phyloP scores from a whole-genome alignment of 2,329 filamentous ascomycete species.

The Botryosphaeria agaves region DNA sequence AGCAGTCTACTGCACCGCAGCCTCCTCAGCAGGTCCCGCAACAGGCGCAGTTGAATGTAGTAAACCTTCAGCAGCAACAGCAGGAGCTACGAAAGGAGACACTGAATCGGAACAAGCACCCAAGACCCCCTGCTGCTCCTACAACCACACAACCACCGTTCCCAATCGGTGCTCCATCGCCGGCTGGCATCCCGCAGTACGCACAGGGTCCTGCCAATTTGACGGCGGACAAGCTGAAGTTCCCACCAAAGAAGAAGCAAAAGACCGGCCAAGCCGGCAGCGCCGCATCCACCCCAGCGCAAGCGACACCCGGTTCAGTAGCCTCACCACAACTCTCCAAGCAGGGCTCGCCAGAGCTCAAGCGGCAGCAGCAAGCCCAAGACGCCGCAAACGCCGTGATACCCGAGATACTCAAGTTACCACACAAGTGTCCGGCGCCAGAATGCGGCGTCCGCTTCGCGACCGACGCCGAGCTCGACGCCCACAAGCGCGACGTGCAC shows the following conservation, averaged over 20 bases:
- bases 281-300: conserved; percentile 21
- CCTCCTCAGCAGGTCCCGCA: neutral
- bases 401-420: conserved; percentile 20
- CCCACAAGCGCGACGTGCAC: conserved; percentile 36
- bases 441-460: conserved; percentile 38
- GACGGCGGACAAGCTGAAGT: conserved; percentile 37
- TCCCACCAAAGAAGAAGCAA: conserved; percentile 39
- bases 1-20: conserved; percentile 5
- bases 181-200: conserved; percentile 38
- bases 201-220: conserved; percentile 35
- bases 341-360: conserved; percentile 25
- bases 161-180: conserved; percentile 25
- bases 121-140: conserved; percentile 28
- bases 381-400: too few relatives aligned
- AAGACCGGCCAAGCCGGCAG: conserved; percentile 7
- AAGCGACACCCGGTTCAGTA: conserved; percentile 16
- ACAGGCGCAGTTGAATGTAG: conserved; percentile 14
- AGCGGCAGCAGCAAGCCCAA: conserved; percentile 19
- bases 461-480: conserved; percentile 34
- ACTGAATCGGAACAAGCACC: conserved; percentile 6
- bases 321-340: conserved; percentile 22
- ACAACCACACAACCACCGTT: conserved; percentile 36
- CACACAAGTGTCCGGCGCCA: conserved; percentile 34
- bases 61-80: conserved; percentile 30
- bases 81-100: conserved; percentile 16